Conservation (phyloP, 345 rosid species). For the Eucalyptus curtisii region DNA sequence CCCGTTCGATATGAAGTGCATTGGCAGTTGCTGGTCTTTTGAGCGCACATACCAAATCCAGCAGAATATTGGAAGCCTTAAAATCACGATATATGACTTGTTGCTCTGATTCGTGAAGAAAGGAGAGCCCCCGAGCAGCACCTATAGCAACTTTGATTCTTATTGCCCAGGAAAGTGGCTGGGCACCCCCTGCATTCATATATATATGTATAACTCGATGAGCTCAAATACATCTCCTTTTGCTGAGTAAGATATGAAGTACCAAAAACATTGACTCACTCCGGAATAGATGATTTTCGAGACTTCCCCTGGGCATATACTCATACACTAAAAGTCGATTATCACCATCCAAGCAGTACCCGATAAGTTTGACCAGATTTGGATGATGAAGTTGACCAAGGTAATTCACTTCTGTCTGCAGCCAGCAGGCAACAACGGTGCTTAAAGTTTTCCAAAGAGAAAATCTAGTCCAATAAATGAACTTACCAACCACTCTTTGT, state of each 20-base stretch:
- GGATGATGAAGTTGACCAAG: slow-evolving; percentile 75
- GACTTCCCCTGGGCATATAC: slow-evolving; percentile 65
- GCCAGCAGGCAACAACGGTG: background rate
- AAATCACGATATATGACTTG: slow-evolving; percentile 80
- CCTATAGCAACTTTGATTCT: slow-evolving; percentile 60
- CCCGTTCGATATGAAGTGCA: background rate
- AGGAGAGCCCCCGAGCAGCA: slow-evolving; percentile 72
- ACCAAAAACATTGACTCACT: slow-evolving; percentile 27
- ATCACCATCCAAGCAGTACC: slow-evolving; percentile 54
- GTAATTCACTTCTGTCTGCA: slow-evolving; percentile 61
- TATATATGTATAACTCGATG: background rate
- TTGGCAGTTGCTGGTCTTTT: background rate
- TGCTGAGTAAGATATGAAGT: background rate
- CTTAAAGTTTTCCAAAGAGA: background rate
- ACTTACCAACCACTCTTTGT: slow-evolving; percentile 85
- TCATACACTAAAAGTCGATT: slow-evolving; percentile 79
- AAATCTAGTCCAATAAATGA: background rate
- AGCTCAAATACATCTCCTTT: background rate
- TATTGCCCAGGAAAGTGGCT: slow-evolving; percentile 52
- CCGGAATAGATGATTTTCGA: slow-evolving; percentile 62
- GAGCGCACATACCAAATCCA: slow-evolving; percentile 43
- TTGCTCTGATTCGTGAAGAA: slow-evolving; percentile 54
- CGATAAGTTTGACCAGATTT: slow-evolving; percentile 67
- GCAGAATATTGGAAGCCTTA: slow-evolving; percentile 68
- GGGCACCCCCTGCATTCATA: slow-evolving; percentile 25